Conservation (phyloP, 139 green algal species). For the Chloropicon primus region DNA sequence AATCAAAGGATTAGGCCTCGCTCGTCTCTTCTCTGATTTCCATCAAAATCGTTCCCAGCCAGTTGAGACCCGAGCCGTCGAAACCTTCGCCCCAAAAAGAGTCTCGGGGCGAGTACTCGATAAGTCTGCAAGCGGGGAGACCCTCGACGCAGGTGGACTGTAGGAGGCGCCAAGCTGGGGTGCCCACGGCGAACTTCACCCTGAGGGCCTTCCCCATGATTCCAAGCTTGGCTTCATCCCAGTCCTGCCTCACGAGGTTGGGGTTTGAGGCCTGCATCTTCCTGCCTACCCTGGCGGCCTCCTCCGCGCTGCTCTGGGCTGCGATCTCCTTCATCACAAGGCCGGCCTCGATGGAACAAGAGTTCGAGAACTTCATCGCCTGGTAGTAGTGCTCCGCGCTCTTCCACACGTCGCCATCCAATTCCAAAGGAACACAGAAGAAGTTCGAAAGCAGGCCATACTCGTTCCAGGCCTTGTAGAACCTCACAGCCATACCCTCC, state of each 20-base stretch:
- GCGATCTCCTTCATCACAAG: conserved; percentile 51
- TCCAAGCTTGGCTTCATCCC: conserved; percentile 50
- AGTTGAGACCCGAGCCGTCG: conserved; percentile 65
- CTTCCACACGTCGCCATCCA: conserved; percentile 29
- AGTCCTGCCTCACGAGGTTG: conserved; percentile 65
- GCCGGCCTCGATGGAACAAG: conserved; percentile 15
- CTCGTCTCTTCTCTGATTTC: conserved; percentile 27
- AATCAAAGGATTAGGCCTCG: too few species aligned
- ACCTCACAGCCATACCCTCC: conserved; percentile 21
- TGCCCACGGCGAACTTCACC: conserved; percentile 55
- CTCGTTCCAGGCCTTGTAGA: conserved; percentile 94
- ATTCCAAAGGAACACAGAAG: conserved; percentile 15
- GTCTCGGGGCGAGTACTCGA: conserved; percentile 69
- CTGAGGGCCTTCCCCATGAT: conserved; percentile 72
- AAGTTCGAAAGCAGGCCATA: conserved; percentile 91
- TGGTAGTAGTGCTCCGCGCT: conserved; percentile 87
- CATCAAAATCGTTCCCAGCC: conserved; percentile 78
- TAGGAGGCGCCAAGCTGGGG: not conserved
- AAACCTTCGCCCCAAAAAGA: conserved; percentile 79
- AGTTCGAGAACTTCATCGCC: conserved; percentile 75
- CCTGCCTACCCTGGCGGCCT: conserved; percentile 68
- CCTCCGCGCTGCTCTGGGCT: conserved; percentile 60
- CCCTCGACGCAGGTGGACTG: not conserved
- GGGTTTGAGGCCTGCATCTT: conserved; percentile 40
- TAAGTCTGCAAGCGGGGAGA: conserved; percentile 19